Evolutionary conservation across 805 yeast species (phyloP), one percentile per base, ranked within the genome.

Genomic region (Saccharomycopsis babjevae): DNA sequence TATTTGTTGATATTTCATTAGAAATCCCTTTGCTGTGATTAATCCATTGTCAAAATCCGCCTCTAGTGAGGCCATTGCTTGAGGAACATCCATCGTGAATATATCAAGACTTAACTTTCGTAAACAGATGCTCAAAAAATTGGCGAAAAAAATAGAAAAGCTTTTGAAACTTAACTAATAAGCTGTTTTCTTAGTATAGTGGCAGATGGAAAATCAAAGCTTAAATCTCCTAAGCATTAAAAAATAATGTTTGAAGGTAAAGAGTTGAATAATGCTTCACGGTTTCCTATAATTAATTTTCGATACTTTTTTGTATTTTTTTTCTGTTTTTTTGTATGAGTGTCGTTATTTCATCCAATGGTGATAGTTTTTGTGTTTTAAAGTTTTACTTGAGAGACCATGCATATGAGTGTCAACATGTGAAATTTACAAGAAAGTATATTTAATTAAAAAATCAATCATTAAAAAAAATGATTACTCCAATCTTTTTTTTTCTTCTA

Each of bases 1-100:
- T 11, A 63, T 57, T n/a, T 61, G 64, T 18, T 57, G 59, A 36
- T 61, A 63, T 63, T 83, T 85, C 66, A 81, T 85, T 52, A 76
- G 74, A 68, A 84, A 88, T 1, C 94, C 93, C 68, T 86, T 88
- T 56, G 79, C 85, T 0, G 94, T 87, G 60, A 88, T 74, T 61
- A 84, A 85, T 1, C 90, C 93, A 40, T 87, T 91, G 65, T 77
- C 76, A 63, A 75, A 83, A 63, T 84, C 89, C 10, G 72, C 67
- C 34, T 70, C 55, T 32, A 60, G n/a, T 43, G 46, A 36, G 50
- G 32, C 25, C n/a, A 46, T 56, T 38, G 57, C 56, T 11, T 50
- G 55, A 13, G 62, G 59, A 20, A 42, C 50, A 11, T 34, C 46
- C 30, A 20, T 30, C 6, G 52, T 57, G 22, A 52, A 22, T 20